Evolutionary conservation across 768 basidiomycete genomes (phyloP), one percentile per base, ranked within the genome.

Genomic region (Suillus placidus): DNA sequence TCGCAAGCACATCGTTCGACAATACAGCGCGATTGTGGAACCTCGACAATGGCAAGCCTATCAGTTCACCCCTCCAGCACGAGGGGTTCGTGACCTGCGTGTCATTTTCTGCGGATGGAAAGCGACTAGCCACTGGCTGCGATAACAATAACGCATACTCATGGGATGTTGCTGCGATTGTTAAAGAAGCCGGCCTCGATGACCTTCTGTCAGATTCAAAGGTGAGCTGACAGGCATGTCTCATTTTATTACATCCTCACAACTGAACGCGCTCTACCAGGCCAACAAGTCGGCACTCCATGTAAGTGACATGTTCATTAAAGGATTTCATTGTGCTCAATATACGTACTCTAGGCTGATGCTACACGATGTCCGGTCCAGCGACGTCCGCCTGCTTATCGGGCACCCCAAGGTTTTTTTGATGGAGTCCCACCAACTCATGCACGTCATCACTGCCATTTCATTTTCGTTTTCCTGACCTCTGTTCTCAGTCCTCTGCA

Each of bases 1-100:
- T 71, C 37, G 68, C 64, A 12, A 71, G 67, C 43, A 63, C 63
- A 4, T 71, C 68, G 9, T 2, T 16, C 7, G 67, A 71, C 52
- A 35, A 51, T 7, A 54, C 60, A 26, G 37, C 67, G 18, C 52
- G 49, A 14, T 30, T 68, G 9, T 68, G 66, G 67, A 51, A 67
- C 43, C 32, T 62, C 23, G 54, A 10, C 5, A 68, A 45, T 4
- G 30, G 66, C 12, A 42, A 49, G 34, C 65, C 52, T 6, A 61
- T 67, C 16, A 47, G 56, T 35, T 35, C 14, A 5, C 66, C 66
- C 1, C 34, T 67, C 13, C 20, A 54, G 20, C 65, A 38, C 30
- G 16, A 16, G 18, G 6, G 6, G 6, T 6, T 1, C 18, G 42
- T 43, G 16, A 0, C 0, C 42, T 18, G 42, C 16, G 42, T 43